Conservation (phyloP, 805 yeast genomes). For the Saccharomycopsis javanensis region DNA sequence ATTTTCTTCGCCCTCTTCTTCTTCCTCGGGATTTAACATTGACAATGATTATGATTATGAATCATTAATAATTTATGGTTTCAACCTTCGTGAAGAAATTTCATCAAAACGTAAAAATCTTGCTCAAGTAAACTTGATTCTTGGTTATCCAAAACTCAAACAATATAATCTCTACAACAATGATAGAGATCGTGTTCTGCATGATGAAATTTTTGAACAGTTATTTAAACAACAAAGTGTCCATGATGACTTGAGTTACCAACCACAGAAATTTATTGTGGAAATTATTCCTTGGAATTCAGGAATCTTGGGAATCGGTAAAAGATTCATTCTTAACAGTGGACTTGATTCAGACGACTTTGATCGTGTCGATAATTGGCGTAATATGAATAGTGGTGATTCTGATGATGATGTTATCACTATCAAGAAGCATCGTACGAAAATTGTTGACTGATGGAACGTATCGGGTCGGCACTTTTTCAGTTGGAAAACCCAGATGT, state of each 20-base stretch:
- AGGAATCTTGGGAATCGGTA: background rate
- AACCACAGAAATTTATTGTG: background rate
- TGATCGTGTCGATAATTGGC: background rate
- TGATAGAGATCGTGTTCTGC: background rate
- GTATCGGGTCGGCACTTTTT: too few species aligned
- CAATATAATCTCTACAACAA: background rate
- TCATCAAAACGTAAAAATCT: background rate
- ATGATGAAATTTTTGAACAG: background rate
- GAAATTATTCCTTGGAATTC: slow-evolving; percentile 1
- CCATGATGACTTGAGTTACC: background rate
- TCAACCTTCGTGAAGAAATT: background rate
- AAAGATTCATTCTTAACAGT: background rate
- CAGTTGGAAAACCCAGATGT: too few species aligned
- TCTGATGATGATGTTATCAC: background rate
- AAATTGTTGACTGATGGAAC: background rate
- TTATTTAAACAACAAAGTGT: background rate
- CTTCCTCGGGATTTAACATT: background rate
- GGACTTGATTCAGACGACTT: background rate
- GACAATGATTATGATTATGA: background rate
- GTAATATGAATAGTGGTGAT: background rate
- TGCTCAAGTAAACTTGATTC: background rate
- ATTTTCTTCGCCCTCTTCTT: background rate
- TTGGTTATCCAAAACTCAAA: background rate
- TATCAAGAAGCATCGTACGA: background rate
- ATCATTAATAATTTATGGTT: background rate